Evolutionary conservation across 2,329 filamentous ascomycete genomes (phyloP).

Genomic region (Pseudomassariella vexata): DNA sequence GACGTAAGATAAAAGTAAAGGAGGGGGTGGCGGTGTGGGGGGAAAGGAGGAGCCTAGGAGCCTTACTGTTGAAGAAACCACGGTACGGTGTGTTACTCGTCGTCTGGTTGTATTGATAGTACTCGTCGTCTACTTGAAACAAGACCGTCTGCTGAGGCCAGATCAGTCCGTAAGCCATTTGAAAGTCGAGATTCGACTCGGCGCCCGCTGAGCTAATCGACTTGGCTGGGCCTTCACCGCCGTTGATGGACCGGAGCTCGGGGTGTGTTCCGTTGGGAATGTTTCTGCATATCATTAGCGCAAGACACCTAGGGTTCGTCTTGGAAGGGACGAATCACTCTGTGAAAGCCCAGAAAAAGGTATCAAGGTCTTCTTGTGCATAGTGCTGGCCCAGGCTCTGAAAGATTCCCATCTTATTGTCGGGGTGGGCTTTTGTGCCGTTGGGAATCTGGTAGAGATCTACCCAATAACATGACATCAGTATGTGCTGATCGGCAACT

Average conservation of each 20-base stretch:
- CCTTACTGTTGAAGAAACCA: slow-evolving; percentile 24
- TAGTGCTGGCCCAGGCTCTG: slow-evolving; percentile 34
- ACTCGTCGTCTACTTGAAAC: slow-evolving; percentile 40
- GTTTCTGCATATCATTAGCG: slow-evolving; percentile 11
- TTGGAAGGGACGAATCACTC: slow-evolving; percentile 10
- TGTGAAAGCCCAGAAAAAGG: slow-evolving; percentile 26
- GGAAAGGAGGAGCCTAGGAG: neutral
- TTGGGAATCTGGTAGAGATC: slow-evolving; percentile 30
- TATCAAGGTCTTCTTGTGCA: slow-evolving; percentile 31
- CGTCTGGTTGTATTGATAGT: slow-evolving; percentile 26
- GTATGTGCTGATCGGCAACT: no score
- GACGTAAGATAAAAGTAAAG: neutral
- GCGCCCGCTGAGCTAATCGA: slow-evolving; percentile 22
- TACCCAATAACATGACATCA: slow-evolving; percentile 1
- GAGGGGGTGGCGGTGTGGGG: no score
- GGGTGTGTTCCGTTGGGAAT: slow-evolving; percentile 34
- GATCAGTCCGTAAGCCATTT: slow-evolving; percentile 41
- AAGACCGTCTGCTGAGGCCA: slow-evolving; percentile 43
- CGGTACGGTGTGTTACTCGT: slow-evolving; percentile 18
- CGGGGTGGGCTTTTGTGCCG: slow-evolving; percentile 20
- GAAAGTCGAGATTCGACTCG: slow-evolving; percentile 43
- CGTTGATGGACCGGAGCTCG: slow-evolving; percentile 27
- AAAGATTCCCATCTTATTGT: slow-evolving; percentile 36
- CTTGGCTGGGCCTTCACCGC: slow-evolving; percentile 22
- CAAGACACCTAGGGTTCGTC: neutral